Evolutionary conservation across 108 stramenopile species (phyloP).

Genomic region (Cyclotella kingstonii): DNA sequence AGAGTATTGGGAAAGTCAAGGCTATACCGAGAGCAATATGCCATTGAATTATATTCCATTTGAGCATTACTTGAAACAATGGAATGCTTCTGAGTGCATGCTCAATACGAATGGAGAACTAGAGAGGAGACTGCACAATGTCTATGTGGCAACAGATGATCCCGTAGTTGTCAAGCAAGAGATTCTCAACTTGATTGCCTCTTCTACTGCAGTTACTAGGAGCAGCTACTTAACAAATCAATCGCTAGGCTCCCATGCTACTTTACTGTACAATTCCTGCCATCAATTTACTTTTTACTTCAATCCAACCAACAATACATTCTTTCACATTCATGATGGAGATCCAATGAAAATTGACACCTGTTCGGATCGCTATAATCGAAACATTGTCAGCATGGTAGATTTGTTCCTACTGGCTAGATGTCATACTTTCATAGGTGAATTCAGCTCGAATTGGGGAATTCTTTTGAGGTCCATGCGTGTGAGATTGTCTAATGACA

Average conservation of each 20-base stretch:
- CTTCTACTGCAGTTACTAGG: too few species aligned
- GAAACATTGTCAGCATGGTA: constrained; percentile 35
- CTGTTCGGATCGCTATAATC: constrained; percentile 27
- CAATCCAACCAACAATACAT: constrained; percentile 9
- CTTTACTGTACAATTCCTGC: constrained; percentile 18
- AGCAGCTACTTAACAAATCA: too few species aligned
- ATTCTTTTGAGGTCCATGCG: constrained; percentile 17
- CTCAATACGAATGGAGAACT: too few species aligned
- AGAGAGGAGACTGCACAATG: neutral
- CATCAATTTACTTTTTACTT: constrained; percentile 32
- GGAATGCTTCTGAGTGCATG: neutral
- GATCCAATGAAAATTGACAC: constrained; percentile 15
- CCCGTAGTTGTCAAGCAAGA: constrained; percentile 20
- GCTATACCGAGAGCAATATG: constrained; percentile 12
- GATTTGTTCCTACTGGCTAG: constrained; percentile 21
- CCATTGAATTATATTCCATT: constrained; percentile 36
- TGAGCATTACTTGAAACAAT: constrained; percentile 18
- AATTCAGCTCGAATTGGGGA: constrained; percentile 45
- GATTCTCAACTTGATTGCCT: constrained; percentile 15
- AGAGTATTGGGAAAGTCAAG: constrained; percentile 32
- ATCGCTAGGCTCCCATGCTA: neutral
- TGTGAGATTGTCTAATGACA: neutral
- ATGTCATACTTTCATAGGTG: constrained; percentile 32
- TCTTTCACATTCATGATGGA: constrained; percentile 14
- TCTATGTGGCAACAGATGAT: constrained; percentile 34